Evolutionary conservation across 2,329 filamentous ascomycete species (phyloP).

Genomic region (Torrubiella hemipterigena): DNA sequence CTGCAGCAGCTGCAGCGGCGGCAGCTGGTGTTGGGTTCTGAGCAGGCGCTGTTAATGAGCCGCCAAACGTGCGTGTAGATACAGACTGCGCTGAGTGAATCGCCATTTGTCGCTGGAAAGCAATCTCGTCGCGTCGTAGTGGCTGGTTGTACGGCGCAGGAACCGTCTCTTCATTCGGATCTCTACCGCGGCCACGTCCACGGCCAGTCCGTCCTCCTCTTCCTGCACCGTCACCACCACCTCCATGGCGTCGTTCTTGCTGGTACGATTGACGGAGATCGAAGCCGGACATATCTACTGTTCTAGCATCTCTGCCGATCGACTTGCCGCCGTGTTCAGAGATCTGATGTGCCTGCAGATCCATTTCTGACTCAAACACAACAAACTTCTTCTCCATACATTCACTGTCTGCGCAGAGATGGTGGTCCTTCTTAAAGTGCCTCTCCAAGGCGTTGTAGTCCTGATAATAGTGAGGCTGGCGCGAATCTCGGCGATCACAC

Average conservation of each 20-base stretch:
- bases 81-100: constrained; percentile 80
- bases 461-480: constrained; percentile 79
- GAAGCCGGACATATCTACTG: constrained; percentile 81
- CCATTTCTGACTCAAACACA: constrained; percentile 89
- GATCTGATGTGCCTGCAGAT: constrained; percentile 86
- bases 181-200: constrained; percentile 51
- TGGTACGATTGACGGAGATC: constrained; percentile 66
- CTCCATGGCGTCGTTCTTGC: constrained; percentile 41
- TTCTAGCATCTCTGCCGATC: constrained; percentile 66
- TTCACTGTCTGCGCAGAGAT: constrained; percentile 69
- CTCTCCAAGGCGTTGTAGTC: constrained; percentile 78
- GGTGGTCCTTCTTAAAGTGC: constrained; percentile 84
- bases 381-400: constrained; percentile 97
- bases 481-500: constrained; percentile 61
- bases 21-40: constrained; percentile 12
- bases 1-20: constrained; percentile 9
- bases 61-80: constrained; percentile 71
- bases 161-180: constrained; percentile 74
- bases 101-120: constrained; percentile 83
- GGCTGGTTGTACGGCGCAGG: constrained; percentile 69
- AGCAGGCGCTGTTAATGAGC: constrained; percentile 52
- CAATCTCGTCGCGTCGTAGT: constrained; percentile 73
- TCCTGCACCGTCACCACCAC: constrained; percentile 28
- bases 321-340: constrained; percentile 79
- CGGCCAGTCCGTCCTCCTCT: constrained; percentile 24